phyloP scores from a whole-genome alignment of 1,284 basidiomycete genomes.

The Ustilago curta region DNA sequence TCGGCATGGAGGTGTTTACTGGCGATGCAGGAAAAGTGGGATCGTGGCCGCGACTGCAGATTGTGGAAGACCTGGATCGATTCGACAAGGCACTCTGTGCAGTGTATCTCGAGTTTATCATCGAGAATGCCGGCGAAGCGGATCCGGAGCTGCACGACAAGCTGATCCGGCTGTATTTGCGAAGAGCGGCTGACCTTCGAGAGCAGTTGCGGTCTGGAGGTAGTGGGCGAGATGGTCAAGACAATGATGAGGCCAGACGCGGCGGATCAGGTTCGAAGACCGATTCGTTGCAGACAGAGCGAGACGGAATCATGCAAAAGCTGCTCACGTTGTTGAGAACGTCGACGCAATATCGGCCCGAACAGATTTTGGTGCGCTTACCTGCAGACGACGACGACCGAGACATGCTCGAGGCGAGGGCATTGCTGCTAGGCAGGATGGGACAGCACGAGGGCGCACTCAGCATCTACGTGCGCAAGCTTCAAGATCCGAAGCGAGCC shows the following conservation, averaged over 20 bases:
- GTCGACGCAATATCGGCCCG: conserved; percentile 80
- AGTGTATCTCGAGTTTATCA: conserved; percentile 87
- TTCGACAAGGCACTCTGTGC: conserved; percentile 76
- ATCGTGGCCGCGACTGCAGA: conserved; percentile 71
- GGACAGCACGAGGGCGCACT: conserved; percentile 92
- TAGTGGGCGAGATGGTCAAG: neutral
- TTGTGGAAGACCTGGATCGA: conserved; percentile 75
- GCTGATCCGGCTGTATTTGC: conserved; percentile 84
- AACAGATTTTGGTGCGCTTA: conserved; percentile 81
- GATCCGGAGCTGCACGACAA: conserved; percentile 83
- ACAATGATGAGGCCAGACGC: neutral
- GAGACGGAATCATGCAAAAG: conserved; percentile 75
- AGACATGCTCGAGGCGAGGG: conserved; percentile 78
- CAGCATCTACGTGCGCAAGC: conserved; percentile 87
- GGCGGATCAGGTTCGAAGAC: neutral
- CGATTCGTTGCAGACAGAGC: conserved; percentile 33
- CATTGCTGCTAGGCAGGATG: conserved; percentile 87
- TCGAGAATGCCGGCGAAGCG: conserved; percentile 79
- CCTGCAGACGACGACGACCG: conserved; percentile 81
- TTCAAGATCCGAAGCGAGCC: conserved; percentile 84
- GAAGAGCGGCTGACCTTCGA: conserved; percentile 72
- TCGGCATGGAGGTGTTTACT: conserved; percentile 91
- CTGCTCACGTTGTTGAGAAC: conserved; percentile 82
- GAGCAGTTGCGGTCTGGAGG: conserved; percentile 10
- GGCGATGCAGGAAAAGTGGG: conserved; percentile 82